Conservation (phyloP, 1,284 basidiomycete species). For the Vanrija sp. region DNA sequence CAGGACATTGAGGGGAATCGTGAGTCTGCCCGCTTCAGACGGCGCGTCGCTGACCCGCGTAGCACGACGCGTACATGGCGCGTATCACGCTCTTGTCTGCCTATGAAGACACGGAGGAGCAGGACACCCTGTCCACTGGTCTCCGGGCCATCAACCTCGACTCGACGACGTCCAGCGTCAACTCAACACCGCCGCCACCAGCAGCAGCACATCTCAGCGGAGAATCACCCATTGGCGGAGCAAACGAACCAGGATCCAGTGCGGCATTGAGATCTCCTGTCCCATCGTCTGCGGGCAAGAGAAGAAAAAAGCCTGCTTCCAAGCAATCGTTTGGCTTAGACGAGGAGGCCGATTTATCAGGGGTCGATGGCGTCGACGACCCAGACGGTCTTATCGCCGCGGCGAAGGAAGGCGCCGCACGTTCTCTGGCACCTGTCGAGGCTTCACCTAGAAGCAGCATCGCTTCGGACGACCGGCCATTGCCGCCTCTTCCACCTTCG, state of each 20-base stretch:
- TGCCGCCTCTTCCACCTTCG: slow-evolving; percentile 22
- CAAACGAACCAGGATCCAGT: slow-evolving; percentile 7
- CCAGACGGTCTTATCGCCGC: neutral
- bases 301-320: neutral
- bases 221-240: slow-evolving; percentile 3
- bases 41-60: neutral
- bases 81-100: slow-evolving; percentile 40
- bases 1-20: slow-evolving; percentile 46
- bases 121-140: neutral
- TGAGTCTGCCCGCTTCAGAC: slow-evolving; percentile 22
- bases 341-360: slow-evolving; percentile 27
- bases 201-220: slow-evolving; percentile 5
- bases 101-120: slow-evolving; percentile 22
- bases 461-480: slow-evolving; percentile 12
- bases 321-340: slow-evolving; percentile 28
- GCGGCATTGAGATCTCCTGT: slow-evolving; percentile 7
- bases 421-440: neutral
- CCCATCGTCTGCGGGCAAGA: slow-evolving; percentile 2
- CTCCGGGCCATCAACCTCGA: slow-evolving; percentile 1
- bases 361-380: slow-evolving; percentile 24
- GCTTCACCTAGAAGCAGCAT: slow-evolving; percentile 1
- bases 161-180: slow-evolving; percentile 1
- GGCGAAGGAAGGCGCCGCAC: neutral
- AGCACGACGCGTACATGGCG: slow-evolving; percentile 49
- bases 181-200: slow-evolving; percentile 4